Base-by-base conservation (phyloP, 1,139 yeast genomes). In the Suhomyces anneliseae region DNA sequence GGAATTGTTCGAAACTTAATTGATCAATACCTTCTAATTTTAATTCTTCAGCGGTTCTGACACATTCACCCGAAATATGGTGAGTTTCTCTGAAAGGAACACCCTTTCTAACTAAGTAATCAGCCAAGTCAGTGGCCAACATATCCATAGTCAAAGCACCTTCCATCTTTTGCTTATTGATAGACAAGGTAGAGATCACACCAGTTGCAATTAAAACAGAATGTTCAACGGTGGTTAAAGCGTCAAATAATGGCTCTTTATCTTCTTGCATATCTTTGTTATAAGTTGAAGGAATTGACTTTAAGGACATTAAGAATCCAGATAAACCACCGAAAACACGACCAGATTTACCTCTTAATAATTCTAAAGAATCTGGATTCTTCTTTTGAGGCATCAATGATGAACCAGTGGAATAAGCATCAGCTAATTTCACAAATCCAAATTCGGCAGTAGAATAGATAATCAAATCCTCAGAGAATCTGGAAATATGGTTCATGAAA, bases 1-100 rank as follows among this genome's bases (percentile, higher is more conserved):
- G 74, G 68, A 87, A 88, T 66, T 93, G 97, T 43, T 80, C 87
- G 48, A 88, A 68, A 1, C 87, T 66, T 59, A 93, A 76, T 66
- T 90, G 72, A 67, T 95, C 88, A 73, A 93, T 85, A 38, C 97
- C 97, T 6, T 85, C 72, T 42, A 90, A 73, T 34, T 79, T 79
- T 54, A 76, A 71, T 53, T 81, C 90, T 71, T 93, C 99, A 7
- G 99, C 97, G 44, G 72, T 68, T 57, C 96, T 84, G 44, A 93
- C 99, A 71, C 97, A 93, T 66, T 90, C 97, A 47, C 99, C 99
- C 6, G 97, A 90, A 53, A 93, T 92, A 68, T 93, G 98, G 69
- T 93, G 99, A 2, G 99, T 93, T 72, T 93, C 98, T 76, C 99
- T 89, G 75, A 93, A 93, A 49, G 99, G 99, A 54, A 93, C 99